phyloP scores from a whole-genome alignment of 805 yeast species.

The Wickerhamomyces mucosus region DNA sequence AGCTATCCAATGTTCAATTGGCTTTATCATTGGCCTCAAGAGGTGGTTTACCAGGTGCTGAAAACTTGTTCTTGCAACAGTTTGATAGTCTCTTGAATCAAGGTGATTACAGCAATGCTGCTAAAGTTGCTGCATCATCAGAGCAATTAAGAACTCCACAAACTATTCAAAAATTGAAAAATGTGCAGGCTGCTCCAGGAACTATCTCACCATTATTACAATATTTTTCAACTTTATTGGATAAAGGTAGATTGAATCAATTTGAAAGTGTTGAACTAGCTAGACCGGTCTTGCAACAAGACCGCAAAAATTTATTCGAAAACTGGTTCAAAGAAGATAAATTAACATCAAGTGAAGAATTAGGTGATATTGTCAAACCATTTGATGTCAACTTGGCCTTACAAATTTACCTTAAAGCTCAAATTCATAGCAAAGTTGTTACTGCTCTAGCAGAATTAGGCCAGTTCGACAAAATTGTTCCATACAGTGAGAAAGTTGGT shows the following conservation, averaged over 20 bases:
- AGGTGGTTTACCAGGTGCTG: slow-evolving; percentile 97
- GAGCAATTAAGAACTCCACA: slow-evolving; percentile 89
- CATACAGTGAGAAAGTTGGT: slow-evolving; percentile 83
- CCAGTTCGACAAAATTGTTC: slow-evolving; percentile 90
- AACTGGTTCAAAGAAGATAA: slow-evolving; percentile 96
- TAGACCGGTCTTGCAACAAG: slow-evolving; percentile 90
- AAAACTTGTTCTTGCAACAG: slow-evolving; percentile 81
- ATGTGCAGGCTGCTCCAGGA: slow-evolving; percentile 87
- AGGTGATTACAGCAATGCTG: slow-evolving; percentile 89
- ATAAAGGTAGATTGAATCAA: slow-evolving; percentile 86
- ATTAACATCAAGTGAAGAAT: slow-evolving; percentile 89
- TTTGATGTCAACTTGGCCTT: slow-evolving; percentile 78
- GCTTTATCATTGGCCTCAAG: slow-evolving; percentile 87
- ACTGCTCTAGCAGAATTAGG: slow-evolving; percentile 90
- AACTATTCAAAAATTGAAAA: slow-evolving; percentile 86
- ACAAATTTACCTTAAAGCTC: slow-evolving; percentile 81
- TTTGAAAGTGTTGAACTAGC: slow-evolving; percentile 93
- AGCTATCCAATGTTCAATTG: slow-evolving; percentile 75
- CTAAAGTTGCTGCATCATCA: slow-evolving; percentile 93
- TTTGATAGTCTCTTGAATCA: slow-evolving; percentile 74
- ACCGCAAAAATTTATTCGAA: slow-evolving; percentile 85
- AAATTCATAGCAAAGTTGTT: slow-evolving; percentile 81
- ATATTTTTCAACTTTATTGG: slow-evolving; percentile 84
- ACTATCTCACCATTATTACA: slow-evolving; percentile 90
- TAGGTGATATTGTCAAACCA: slow-evolving; percentile 93